phyloP scores from a whole-genome alignment of 148 eudicot genomes.

The Pouteria glomerata region DNA sequence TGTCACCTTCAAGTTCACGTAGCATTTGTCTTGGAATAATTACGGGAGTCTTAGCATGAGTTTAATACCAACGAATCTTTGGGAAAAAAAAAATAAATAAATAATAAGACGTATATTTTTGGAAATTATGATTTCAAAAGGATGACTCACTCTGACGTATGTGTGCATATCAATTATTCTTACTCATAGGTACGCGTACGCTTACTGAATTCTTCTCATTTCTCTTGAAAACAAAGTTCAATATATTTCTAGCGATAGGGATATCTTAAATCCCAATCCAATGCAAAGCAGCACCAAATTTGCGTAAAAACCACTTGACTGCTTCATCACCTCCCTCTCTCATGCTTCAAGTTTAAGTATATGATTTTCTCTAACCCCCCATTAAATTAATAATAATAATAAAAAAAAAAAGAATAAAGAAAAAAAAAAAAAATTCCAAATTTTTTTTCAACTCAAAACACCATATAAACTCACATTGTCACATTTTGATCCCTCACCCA shows the following conservation, averaged over 20 bases:
- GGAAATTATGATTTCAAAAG: too few species aligned
- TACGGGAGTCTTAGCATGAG: too few species aligned
- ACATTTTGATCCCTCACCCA: neutral
- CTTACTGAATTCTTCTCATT: neutral
- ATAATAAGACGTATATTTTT: too few species aligned
- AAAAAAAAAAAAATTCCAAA: too few species aligned
- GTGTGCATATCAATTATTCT: too few species aligned
- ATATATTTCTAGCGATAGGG: slow-evolving; percentile 14
- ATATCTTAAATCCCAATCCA: slow-evolving; percentile 61
- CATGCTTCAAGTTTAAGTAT: slow-evolving; percentile 77
- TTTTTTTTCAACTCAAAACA: neutral
- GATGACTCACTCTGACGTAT: too few species aligned
- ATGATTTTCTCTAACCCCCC: slow-evolving; percentile 27
- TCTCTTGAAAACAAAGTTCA: too few species aligned
- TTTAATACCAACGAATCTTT: too few species aligned
- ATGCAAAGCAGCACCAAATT: slow-evolving; percentile 39
- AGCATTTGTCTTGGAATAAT: too few species aligned
- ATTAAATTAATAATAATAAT: slow-evolving; percentile 12
- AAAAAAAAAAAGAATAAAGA: too few species aligned
- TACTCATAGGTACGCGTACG: slow-evolving; percentile 36
- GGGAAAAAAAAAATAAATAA: too few species aligned
- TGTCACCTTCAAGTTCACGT: too few species aligned
- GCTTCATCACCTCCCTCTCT: slow-evolving; percentile 33
- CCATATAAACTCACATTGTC: slow-evolving; percentile 1
- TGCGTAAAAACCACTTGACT: slow-evolving; percentile 80